Evolutionary conservation across 176 grass and related monocot species (phyloP).

Genomic region (Paspalum notatum): DNA sequence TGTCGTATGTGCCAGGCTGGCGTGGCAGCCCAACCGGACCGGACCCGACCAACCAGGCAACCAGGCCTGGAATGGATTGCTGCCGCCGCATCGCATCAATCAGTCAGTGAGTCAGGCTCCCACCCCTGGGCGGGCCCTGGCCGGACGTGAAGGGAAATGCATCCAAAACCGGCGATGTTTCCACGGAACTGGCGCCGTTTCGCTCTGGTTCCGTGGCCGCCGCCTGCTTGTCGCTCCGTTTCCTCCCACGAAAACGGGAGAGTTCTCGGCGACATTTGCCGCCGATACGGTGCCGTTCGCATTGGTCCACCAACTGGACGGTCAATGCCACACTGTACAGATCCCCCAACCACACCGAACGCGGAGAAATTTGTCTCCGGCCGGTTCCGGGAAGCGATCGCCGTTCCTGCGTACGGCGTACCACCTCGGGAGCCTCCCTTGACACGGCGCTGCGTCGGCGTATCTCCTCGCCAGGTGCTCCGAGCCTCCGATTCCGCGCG

Average conservation of each 20-base stretch:
- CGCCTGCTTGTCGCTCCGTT: not conserved
- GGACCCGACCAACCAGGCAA: no score
- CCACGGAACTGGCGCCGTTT: not conserved
- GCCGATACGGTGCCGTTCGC: no score
- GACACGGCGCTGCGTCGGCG: not conserved
- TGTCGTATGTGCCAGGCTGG: conserved; percentile 38
- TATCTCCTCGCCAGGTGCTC: not conserved
- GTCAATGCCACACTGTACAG: no score
- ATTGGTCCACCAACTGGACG: no score
- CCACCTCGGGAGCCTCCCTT: no score
- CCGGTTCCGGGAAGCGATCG: not conserved
- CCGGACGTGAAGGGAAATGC: not conserved
- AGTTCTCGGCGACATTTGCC: not conserved
- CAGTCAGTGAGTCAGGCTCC: not conserved
- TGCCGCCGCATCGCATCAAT: not conserved
- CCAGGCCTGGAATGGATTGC: no score
- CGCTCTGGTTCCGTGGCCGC: not conserved
- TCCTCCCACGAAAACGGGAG: not conserved
- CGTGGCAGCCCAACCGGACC: not conserved
- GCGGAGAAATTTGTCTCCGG: not conserved
- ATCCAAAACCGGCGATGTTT: conserved; percentile 10
- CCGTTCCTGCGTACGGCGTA: not conserved
- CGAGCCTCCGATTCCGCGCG: not conserved
- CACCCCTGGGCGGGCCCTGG: not conserved
- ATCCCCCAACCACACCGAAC: no score